phyloP scores from a whole-genome alignment of 2,329 filamentous ascomycete species.

The Sporothrix variecibatus region DNA sequence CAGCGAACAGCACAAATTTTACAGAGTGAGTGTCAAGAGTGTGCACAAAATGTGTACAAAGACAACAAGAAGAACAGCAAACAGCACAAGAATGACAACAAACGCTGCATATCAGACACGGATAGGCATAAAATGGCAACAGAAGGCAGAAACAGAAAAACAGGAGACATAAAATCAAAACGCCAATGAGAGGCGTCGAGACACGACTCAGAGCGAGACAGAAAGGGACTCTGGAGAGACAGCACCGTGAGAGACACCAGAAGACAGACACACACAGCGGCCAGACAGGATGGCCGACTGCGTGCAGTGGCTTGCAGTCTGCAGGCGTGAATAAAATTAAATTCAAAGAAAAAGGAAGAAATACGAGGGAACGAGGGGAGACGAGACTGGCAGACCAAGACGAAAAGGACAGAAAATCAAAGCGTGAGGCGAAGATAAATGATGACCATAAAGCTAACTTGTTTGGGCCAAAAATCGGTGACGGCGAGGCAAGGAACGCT shows the following conservation, averaged over 20 bases:
- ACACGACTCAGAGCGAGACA: background rate
- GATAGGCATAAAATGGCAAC: background rate
- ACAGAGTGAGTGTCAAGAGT: background rate
- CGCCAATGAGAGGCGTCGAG: background rate
- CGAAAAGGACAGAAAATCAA: background rate
- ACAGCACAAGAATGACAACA: background rate
- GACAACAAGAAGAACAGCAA: background rate
- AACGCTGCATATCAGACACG: background rate
- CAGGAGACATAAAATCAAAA: background rate
- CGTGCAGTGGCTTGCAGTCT: background rate
- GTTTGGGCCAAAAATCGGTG: conserved; percentile 22
- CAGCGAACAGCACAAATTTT: conserved; percentile 1
- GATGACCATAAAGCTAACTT: background rate
- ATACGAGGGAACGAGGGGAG: conserved; percentile 4
- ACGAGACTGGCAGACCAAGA: conserved; percentile 5
- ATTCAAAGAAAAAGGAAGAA: conserved; percentile 10
- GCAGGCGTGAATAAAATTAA: conserved; percentile 16
- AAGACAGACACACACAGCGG: background rate
- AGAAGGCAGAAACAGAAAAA: background rate
- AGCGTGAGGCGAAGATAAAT: background rate
- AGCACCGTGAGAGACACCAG: background rate
- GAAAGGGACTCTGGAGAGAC: background rate
- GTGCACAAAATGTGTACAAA: background rate
- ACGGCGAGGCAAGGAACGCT: conserved; percentile 19
- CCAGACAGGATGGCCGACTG: background rate